phyloP scores from a whole-genome alignment of 2,329 filamentous ascomycete species.

The Ustulina deusta region DNA sequence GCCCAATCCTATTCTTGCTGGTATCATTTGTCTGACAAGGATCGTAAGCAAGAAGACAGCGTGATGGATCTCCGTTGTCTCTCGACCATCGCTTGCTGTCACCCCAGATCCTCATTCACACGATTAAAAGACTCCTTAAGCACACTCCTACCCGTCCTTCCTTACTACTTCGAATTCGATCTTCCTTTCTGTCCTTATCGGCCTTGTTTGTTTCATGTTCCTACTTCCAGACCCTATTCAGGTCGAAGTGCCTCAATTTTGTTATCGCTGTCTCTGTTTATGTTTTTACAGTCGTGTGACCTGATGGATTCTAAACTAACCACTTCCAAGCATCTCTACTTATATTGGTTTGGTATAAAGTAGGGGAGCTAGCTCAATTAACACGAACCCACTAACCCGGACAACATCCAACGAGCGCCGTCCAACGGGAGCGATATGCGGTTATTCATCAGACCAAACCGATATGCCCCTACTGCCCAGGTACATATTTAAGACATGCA shows the following conservation, averaged over 20 bases:
- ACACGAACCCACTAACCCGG: neutral
- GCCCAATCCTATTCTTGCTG: slow-evolving; percentile 4
- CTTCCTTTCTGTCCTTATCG: neutral
- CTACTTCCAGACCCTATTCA: too few species aligned
- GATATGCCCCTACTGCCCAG: too few species aligned
- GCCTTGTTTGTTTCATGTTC: neutral
- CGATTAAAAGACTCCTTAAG: too few species aligned
- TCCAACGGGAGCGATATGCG: too few species aligned
- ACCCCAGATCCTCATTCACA: neutral
- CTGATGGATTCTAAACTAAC: neutral
- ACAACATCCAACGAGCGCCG: neutral
- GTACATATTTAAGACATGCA: neutral
- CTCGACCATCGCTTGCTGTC: neutral
- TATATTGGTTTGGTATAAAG: neutral
- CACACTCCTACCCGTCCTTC: too few species aligned
- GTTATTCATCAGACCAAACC: too few species aligned
- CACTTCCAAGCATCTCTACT: too few species aligned
- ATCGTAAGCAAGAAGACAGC: slow-evolving; percentile 11
- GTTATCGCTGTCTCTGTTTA: too few species aligned
- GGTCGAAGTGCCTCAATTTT: too few species aligned
- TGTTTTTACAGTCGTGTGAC: too few species aligned
- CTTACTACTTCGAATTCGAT: too few species aligned
- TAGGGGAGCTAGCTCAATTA: neutral
- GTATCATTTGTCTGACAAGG: slow-evolving; percentile 14
- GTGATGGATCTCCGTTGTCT: neutral